A percentile compares a stretch with the other conserved stretches of the same genome.
Conservation (phyloP, 495 filamentous ascomycete genomes). For the Neohortaea acidophila region DNA sequence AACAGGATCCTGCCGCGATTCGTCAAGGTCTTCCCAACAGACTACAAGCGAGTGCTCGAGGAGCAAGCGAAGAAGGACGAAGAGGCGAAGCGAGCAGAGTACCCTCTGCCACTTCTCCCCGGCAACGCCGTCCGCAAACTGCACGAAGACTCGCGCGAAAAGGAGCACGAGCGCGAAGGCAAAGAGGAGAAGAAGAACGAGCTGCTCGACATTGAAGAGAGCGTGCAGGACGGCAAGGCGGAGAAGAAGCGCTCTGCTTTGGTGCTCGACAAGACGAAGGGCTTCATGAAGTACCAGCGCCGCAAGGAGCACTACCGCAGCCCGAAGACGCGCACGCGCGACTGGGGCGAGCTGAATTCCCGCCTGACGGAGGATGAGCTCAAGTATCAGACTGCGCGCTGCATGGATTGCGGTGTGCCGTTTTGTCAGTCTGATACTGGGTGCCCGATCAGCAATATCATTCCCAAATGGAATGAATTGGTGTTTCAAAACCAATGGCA, state of each 20-base stretch:
- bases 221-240: slow-evolving; percentile 64
- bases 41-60: slow-evolving; percentile 89
- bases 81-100: slow-evolving; percentile 69
- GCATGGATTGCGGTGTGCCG: slow-evolving; percentile 99
- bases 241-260: slow-evolving; percentile 90
- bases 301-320: slow-evolving; percentile 90
- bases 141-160: slow-evolving; percentile 44
- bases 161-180: slow-evolving; percentile 41
- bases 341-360: slow-evolving; percentile 87
- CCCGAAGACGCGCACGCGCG: slow-evolving; percentile 70
- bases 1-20: slow-evolving; percentile 82
- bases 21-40: slow-evolving; percentile 85
- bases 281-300: slow-evolving; percentile 98
- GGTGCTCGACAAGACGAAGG: slow-evolving; percentile 91
- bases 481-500: slow-evolving; percentile 90
- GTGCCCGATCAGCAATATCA: slow-evolving; percentile 98
- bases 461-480: slow-evolving; percentile 97
- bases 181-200: slow-evolving; percentile 56
- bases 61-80: slow-evolving; percentile 78
- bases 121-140: slow-evolving; percentile 35
- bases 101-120: slow-evolving; percentile 64
- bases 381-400: slow-evolving; percentile 95
- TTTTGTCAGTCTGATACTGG: slow-evolving; percentile 98
- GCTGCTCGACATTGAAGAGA: slow-evolving; percentile 91
- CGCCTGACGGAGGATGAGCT: slow-evolving; percentile 91